Evolutionary conservation across 2,329 filamentous ascomycete genomes (phyloP), one percentile per base, ranked within the genome.

Genomic region (Fusarium pininemorale): DNA sequence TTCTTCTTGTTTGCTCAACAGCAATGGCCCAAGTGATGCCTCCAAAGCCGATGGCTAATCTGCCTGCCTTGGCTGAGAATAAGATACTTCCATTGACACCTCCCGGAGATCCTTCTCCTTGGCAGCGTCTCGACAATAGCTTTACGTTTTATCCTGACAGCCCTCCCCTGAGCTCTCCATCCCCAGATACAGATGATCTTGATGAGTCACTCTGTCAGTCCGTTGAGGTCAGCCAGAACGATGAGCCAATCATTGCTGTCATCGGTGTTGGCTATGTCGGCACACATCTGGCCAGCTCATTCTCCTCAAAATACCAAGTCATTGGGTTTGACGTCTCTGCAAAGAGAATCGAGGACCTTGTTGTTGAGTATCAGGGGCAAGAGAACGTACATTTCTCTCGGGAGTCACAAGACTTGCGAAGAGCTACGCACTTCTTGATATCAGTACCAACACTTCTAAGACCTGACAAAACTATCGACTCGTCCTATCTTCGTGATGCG

Each of bases 241-340:
- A 58, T 14, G 71, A 80, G 12, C 81, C 83, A 7, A 30, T 83
- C 6, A 81, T 87, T 8, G 85, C 85, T 41, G 82, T 88, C 24
- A 83, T 88, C 30, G 87, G 87, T 12, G 84, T 87, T n/a, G 87
- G 87, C 37, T 88, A 87, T 72, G 86, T 88, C 12, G 86, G 87
- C 8, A 81, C 82, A 28, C 84, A 87, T 62, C 83, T 88, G 11
- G 83, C 86, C 55, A 75, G 79, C 37, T 80, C 79, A 7, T 88
- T 88, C 72, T 80, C 82, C 2, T 77, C 65, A 8, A 70, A 77
- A n/a, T 87, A 82, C 74, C 66, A 78, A 22, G 81, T 86, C 24
- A 75, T 88, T n/a, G 86, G 83, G 16, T 87, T 84, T 72, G 86
- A 87, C 56, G 80, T 87, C 13, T 85, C 83, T 3, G 68, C 79